These are phyloP conservation scores for Fulvia fulva DNA, from an alignment of 2,329 filamentous ascomycete genomes.

Conservation along the genomic window DNA sequence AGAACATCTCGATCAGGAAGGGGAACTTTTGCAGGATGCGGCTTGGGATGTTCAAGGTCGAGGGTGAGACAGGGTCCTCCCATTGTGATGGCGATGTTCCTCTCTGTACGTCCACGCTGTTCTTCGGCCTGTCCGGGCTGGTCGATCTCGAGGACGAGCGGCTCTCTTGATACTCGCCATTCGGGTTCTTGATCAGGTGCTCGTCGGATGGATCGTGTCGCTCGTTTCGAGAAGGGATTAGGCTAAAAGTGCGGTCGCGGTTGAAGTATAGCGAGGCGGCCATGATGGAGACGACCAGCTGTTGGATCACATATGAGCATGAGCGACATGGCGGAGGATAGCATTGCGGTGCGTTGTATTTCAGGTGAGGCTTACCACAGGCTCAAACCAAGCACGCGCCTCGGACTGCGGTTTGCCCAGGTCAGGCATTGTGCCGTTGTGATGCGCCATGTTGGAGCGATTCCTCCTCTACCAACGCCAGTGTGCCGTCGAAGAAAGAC, in stretches of 20 bases:
- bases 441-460: neutral
- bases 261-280: slow-evolving; percentile 40
- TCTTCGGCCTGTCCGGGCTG: slow-evolving; percentile 34
- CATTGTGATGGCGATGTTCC: slow-evolving; percentile 47
- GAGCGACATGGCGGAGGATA: neutral
- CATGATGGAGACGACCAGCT: slow-evolving; percentile 44
- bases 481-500: neutral
- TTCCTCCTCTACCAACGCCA: neutral
- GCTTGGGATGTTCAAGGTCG: slow-evolving; percentile 50
- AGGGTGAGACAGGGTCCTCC: neutral
- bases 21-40: slow-evolving; percentile 64
- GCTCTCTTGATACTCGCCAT: slow-evolving; percentile 16
- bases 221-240: slow-evolving; percentile 14
- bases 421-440: slow-evolving; percentile 7
- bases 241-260: slow-evolving; percentile 36
- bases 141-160: slow-evolving; percentile 27
- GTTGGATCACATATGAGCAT: slow-evolving; percentile 7
- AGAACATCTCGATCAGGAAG: slow-evolving; percentile 70
- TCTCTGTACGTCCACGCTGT: slow-evolving; percentile 51
- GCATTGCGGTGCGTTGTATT: neutral
- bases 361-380: slow-evolving; percentile 21
- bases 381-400: slow-evolving; percentile 26
- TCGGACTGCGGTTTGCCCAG: slow-evolving; percentile 26
- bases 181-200: slow-evolving; percentile 17
- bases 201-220: slow-evolving; percentile 16